These are phyloP conservation scores for Arachis hypogaea DNA, from an alignment of 306 rosid genomes.

Conservation along the genomic window DNA sequence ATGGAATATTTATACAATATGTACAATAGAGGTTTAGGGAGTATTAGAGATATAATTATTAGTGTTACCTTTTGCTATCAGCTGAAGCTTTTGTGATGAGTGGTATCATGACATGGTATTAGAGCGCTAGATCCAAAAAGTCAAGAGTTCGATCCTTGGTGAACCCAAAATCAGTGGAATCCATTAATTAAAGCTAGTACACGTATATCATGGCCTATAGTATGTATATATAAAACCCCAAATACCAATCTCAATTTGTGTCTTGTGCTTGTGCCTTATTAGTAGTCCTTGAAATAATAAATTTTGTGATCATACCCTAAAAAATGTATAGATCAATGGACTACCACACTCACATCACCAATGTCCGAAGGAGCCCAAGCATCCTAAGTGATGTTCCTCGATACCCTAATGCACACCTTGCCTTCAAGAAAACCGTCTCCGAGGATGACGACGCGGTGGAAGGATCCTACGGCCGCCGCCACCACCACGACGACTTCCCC, in stretches of 20 bases:
- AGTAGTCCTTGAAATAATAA: neutral
- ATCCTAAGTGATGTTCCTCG: conserved; percentile 47
- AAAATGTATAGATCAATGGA: conserved; percentile 32
- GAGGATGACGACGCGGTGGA: conserved; percentile 26
- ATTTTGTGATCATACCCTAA: neutral
- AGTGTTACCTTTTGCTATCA: no score
- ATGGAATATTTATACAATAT: no score
- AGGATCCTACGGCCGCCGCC: neutral
- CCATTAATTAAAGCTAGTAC: no score
- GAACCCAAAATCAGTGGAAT: no score
- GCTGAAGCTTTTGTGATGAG: no score
- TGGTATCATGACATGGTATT: no score
- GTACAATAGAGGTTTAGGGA: no score
- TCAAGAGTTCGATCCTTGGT: no score
- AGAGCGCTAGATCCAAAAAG: no score
- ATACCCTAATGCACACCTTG: conserved; percentile 34
- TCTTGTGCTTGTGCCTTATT: neutral
- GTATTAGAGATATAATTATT: no score
- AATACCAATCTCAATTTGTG: neutral
- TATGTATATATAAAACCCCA: neutral
- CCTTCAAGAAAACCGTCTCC: conserved; percentile 34
- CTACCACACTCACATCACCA: conserved; percentile 43
- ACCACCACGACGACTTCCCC: conserved; percentile 23
- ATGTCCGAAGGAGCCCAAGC: conserved; percentile 39
- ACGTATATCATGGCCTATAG: no score